Evolutionary conservation across 2,329 filamentous ascomycete genomes (phyloP).

Genomic region (Cadophora gregata): DNA sequence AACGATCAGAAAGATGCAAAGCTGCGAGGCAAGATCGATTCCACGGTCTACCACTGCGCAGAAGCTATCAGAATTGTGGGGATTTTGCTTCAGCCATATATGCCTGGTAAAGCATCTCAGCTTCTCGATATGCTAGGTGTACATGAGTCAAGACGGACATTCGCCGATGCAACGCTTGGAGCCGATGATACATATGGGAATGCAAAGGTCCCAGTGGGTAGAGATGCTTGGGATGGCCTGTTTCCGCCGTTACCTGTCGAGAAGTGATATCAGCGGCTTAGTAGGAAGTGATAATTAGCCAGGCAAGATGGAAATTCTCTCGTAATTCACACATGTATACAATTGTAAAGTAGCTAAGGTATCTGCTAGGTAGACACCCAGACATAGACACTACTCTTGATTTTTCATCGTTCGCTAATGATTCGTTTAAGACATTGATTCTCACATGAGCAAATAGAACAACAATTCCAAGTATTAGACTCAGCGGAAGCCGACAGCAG

Average conservation of each 20-base stretch:
- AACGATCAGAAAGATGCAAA: neutral
- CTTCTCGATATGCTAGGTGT: constrained; percentile 84
- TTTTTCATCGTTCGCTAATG: neutral
- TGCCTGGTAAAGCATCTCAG: constrained; percentile 76
- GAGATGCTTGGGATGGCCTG: constrained; percentile 50
- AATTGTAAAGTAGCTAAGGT: constrained; percentile 1
- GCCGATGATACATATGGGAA: constrained; percentile 74
- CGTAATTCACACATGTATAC: constrained; percentile 4
- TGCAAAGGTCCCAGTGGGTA: constrained; percentile 42
- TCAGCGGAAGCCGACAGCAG: too few relatives aligned
- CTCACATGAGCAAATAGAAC: too few relatives aligned
- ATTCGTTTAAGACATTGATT: too few relatives aligned
- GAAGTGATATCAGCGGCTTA: constrained; percentile 40
- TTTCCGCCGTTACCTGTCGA: constrained; percentile 59
- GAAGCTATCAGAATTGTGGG: constrained; percentile 81
- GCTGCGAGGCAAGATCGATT: constrained; percentile 53
- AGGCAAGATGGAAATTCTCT: neutral
- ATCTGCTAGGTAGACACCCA: neutral
- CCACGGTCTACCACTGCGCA: constrained; percentile 70
- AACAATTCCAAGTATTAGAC: too few relatives aligned
- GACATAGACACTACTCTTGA: neutral
- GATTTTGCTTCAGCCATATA: constrained; percentile 89
- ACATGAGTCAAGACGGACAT: constrained; percentile 61
- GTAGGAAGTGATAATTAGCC: neutral
- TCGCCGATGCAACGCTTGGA: constrained; percentile 66